Evolutionary conservation across 2,329 filamentous ascomycete species (phyloP).

Genomic region (Aspergillus pseudotamarii): DNA sequence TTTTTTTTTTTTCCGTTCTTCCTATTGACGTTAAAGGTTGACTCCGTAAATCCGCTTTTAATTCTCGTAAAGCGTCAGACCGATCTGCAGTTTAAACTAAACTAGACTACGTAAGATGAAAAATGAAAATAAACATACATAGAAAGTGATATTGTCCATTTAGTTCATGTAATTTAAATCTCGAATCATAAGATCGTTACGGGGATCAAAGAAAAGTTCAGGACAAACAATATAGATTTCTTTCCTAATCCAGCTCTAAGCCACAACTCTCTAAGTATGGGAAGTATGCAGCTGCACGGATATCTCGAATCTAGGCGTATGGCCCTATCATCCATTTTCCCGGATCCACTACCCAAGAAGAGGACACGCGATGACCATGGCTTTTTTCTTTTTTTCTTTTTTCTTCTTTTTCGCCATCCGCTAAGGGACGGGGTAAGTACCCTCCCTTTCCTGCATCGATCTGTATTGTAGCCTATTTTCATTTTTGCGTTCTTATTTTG

Average conservation of each 20-base stretch:
- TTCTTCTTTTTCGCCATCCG: constrained; percentile 10
- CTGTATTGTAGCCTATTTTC: not conserved
- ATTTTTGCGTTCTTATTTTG: not conserved
- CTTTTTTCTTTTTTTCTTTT: constrained; percentile 6
- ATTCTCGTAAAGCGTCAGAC: not conserved
- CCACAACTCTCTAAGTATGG: constrained; percentile 4
- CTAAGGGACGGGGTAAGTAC: constrained; percentile 8
- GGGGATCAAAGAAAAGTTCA: not conserved
- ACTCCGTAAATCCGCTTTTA: not conserved
- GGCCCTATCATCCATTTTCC: constrained; percentile 16
- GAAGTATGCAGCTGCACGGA: constrained; percentile 15
- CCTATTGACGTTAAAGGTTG: not conserved
- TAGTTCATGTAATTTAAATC: not conserved
- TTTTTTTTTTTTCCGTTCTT: not conserved
- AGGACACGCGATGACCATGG: constrained; percentile 23
- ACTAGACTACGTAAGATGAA: not conserved
- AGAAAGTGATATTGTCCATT: not conserved
- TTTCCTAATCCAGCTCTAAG: not conserved
- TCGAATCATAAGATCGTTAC: not conserved
- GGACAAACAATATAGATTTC: constrained; percentile 1
- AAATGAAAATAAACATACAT: not conserved
- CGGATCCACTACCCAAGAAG: constrained; percentile 20
- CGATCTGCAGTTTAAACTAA: constrained; percentile 1
- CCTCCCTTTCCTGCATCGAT: not conserved
- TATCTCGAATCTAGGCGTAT: constrained; percentile 18